Conservation (phyloP, 768 basidiomycete genomes). For the Phaeotremella skinneri region DNA sequence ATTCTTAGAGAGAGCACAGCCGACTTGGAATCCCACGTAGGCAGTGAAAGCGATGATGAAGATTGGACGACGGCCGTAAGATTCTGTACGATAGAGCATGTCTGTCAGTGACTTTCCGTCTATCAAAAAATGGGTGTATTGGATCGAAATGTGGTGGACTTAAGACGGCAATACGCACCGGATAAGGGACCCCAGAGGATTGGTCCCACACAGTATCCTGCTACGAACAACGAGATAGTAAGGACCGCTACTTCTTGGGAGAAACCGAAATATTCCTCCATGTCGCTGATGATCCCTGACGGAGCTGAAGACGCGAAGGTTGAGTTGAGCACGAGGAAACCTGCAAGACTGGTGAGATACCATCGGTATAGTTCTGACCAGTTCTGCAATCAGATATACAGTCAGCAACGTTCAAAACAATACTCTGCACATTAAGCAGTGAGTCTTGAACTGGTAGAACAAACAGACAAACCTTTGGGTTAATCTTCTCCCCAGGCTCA, state of each 20-base stretch:
- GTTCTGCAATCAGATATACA: slow-evolving; percentile 28
- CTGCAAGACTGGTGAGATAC: slow-evolving; percentile 44
- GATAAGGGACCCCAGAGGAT: slow-evolving; percentile 50
- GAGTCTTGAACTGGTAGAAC: too few relatives aligned
- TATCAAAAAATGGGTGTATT: not conserved
- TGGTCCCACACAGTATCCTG: slow-evolving; percentile 50
- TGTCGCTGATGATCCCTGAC: slow-evolving; percentile 42
- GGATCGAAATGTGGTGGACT: too few relatives aligned
- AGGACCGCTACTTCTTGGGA: slow-evolving; percentile 45
- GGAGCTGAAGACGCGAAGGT: slow-evolving; percentile 50
- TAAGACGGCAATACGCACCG: not conserved
- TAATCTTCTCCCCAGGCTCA: slow-evolving; percentile 45
- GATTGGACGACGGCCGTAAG: slow-evolving; percentile 52
- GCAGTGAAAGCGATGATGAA: slow-evolving; percentile 51
- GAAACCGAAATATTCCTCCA: slow-evolving; percentile 41
- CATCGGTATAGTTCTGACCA: slow-evolving; percentile 47
- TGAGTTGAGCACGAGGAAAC: slow-evolving; percentile 48
- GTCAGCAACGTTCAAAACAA: slow-evolving; percentile 5
- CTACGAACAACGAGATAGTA: slow-evolving; percentile 48
- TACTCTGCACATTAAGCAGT: too few relatives aligned
- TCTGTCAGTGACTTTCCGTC: not conserved
- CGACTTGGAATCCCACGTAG: slow-evolving; percentile 51
- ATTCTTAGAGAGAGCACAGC: slow-evolving; percentile 53
- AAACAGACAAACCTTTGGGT: slow-evolving; percentile 40
- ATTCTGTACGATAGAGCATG: slow-evolving; percentile 35